These are phyloP conservation scores for Marasmius oreades DNA, from an alignment of 1,284 basidiomycete species.

Conservation along the genomic window DNA sequence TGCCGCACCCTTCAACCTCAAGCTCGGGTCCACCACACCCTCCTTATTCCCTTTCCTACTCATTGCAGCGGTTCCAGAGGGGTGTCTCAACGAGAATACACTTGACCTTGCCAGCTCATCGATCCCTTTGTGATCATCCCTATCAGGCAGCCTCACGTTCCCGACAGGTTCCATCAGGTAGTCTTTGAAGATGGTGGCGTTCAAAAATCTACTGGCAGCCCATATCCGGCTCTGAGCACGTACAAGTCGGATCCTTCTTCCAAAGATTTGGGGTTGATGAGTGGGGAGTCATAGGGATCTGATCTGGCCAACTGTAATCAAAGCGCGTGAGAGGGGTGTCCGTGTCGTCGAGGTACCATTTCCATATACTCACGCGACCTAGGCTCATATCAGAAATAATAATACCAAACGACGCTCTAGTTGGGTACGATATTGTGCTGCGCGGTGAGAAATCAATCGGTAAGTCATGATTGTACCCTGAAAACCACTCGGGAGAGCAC, in stretches of 20 bases:
- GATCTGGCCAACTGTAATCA: not conserved
- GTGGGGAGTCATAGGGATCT: not conserved
- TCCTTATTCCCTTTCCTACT: not conserved
- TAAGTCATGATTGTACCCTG: not conserved
- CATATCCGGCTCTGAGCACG: not conserved
- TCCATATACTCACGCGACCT: not conserved
- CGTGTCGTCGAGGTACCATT: too few species aligned
- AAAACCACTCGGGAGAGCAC: not conserved
- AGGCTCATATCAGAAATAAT: not conserved
- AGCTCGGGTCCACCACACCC: not conserved
- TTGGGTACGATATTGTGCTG: not conserved
- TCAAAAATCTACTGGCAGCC: not conserved
- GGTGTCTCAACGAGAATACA: not conserved
- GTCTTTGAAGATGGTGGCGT: not conserved
- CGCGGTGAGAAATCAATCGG: not conserved
- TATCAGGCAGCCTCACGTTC: not conserved
- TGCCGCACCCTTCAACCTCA: not conserved
- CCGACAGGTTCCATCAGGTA: not conserved
- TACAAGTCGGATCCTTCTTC: not conserved
- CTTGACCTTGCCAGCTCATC: not conserved
- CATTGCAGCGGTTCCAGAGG: not conserved
- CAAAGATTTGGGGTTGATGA: not conserved
- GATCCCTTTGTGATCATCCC: not conserved
- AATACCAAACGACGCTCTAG: not conserved
- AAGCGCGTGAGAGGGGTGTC: too few species aligned